These are phyloP conservation scores for Chamaecrista fasciculata DNA, from an alignment of 306 rosid species.

Conservation along the genomic window DNA sequence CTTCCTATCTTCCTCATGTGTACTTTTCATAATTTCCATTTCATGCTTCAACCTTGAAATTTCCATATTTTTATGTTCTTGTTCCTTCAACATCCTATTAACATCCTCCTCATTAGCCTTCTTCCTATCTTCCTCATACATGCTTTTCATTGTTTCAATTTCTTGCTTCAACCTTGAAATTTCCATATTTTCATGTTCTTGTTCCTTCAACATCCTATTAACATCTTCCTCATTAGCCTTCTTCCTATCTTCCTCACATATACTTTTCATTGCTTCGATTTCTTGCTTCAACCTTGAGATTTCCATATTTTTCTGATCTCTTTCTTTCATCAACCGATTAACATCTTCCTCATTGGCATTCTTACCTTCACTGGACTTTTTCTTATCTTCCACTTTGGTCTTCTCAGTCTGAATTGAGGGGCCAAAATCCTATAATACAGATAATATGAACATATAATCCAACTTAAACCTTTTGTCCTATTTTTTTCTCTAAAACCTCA, in stretches of 20 bases:
- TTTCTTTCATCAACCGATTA: neutral
- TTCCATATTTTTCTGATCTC: neutral
- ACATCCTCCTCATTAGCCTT: neutral
- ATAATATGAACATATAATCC: slow-evolving; percentile 15
- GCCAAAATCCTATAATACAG: slow-evolving; percentile 22
- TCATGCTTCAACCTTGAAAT: slow-evolving; percentile 4
- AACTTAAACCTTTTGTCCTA: neutral
- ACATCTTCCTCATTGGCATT: slow-evolving; percentile 27
- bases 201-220: neutral
- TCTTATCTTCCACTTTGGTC: slow-evolving; percentile 36
- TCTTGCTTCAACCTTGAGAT: neutral
- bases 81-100: neutral
- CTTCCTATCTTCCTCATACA: neutral
- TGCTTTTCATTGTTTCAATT: neutral
- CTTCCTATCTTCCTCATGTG: neutral
- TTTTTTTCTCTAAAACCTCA: neutral
- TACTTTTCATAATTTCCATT: neutral
- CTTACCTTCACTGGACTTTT: slow-evolving; percentile 37
- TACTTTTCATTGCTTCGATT: neutral
- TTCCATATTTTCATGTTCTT: neutral
- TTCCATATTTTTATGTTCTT: neutral
- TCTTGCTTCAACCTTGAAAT: neutral
- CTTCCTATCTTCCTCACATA: neutral
- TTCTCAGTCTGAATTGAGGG: slow-evolving; percentile 47
- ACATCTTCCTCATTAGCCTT: neutral